These are phyloP conservation scores for Aspergillus haitiensis DNA, from an alignment of 495 filamentous ascomycete genomes.

Conservation along the genomic window DNA sequence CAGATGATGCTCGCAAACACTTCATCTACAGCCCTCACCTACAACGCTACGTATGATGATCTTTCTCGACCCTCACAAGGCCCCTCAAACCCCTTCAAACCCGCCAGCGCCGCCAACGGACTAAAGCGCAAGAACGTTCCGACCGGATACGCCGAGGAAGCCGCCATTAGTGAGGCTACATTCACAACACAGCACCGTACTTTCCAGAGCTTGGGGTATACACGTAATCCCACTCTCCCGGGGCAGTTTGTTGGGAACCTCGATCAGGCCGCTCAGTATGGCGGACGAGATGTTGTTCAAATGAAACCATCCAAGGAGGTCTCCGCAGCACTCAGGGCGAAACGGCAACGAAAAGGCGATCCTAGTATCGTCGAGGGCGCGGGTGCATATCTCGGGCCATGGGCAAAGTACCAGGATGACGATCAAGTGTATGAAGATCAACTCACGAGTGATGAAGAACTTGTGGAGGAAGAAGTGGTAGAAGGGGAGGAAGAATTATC, in stretches of 20 bases:
- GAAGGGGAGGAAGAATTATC: conserved; percentile 42
- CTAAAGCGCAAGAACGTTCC: conserved; percentile 88
- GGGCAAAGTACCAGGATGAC: conserved; percentile 79
- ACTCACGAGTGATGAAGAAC: conserved; percentile 76
- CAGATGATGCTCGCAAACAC: conserved; percentile 59
- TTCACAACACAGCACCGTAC: conserved; percentile 82
- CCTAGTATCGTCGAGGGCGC: conserved; percentile 80
- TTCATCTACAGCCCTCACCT: conserved; percentile 53
- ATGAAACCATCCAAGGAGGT: conserved; percentile 65
- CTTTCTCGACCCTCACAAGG: conserved; percentile 68
- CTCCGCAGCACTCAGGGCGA: conserved; percentile 61
- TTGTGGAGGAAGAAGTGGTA: conserved; percentile 61
- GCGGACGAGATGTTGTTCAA: conserved; percentile 58
- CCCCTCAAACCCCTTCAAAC: conserved; percentile 78
- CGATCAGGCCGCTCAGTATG: conserved; percentile 48
- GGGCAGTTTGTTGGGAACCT: conserved; percentile 56
- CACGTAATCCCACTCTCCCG: conserved; percentile 54
- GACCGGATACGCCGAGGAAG: conserved; percentile 85
- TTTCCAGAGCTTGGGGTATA: conserved; percentile 64
- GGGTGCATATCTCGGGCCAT: conserved; percentile 86
- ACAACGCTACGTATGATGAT: conserved; percentile 70
- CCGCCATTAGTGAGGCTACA: conserved; percentile 82
- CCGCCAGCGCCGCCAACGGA: conserved; percentile 53
- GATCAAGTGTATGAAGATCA: conserved; percentile 63
- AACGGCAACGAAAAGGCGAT: conserved; percentile 81